Percentiles rank a stretch among this genome's conserved stretches.
These are phyloP conservation scores for Trichophyton benhamiae DNA, from an alignment of 2,329 filamentous ascomycete species.

Conservation along the genomic window DNA sequence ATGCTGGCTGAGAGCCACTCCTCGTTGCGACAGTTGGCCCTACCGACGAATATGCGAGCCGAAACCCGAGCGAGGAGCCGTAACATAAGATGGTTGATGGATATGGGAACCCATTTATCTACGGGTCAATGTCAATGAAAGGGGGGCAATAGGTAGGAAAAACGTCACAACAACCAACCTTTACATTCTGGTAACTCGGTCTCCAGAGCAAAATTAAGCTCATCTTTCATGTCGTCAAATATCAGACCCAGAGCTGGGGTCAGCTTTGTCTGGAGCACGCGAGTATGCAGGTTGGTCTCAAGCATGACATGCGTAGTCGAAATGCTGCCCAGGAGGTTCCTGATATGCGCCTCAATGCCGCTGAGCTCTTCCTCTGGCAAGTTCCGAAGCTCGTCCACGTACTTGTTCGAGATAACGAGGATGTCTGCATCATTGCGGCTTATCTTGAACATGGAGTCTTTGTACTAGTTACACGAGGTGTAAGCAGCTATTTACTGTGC, in stretches of 20 bases:
- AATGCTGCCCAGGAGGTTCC: background rate
- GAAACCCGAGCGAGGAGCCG: constrained; percentile 30
- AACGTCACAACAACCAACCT: too few relatives aligned
- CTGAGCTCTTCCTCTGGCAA: constrained; percentile 15
- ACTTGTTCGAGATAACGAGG: constrained; percentile 18
- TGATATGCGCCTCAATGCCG: constrained; percentile 15
- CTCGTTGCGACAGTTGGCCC: constrained; percentile 26
- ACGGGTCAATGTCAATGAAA: too few relatives aligned
- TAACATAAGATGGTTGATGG: background rate
- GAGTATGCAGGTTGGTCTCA: constrained; percentile 5
- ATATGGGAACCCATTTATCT: background rate
- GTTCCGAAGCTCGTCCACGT: constrained; percentile 17
- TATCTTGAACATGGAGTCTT: constrained; percentile 12
- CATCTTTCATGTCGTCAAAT: background rate
- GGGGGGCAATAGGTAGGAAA: too few relatives aligned
- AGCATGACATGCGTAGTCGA: background rate
- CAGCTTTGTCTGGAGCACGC: constrained; percentile 6
- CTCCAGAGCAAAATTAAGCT: background rate
- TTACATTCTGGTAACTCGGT: background rate
- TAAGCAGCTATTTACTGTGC: too few relatives aligned
- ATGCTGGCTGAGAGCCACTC: constrained; percentile 27
- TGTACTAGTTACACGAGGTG: constrained; percentile 4
- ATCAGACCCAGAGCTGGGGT: constrained; percentile 14
- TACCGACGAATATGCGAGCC: constrained; percentile 30
- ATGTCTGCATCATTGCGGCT: constrained; percentile 13